phyloP scores from a whole-genome alignment of 768 basidiomycete species.

The Rubroboletus pulcherrimus region DNA sequence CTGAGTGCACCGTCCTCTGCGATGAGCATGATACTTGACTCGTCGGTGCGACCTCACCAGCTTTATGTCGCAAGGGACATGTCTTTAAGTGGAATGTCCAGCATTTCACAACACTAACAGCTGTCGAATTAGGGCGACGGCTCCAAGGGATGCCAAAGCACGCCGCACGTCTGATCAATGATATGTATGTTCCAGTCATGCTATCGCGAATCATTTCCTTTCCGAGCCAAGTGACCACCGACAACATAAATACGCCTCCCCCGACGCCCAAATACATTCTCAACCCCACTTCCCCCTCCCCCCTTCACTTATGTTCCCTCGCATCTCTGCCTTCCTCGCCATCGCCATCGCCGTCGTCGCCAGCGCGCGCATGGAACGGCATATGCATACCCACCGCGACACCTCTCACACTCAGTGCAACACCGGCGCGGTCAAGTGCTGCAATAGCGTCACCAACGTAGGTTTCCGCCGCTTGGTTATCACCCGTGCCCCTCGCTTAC shows the following conservation, averaged over 20 bases:
- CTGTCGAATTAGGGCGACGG: background rate
- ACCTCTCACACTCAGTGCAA: conserved; percentile 8
- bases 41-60: background rate
- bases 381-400: conserved; percentile 6
- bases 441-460: conserved; percentile 19
- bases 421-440: conserved; percentile 20
- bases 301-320: conserved; percentile 21
- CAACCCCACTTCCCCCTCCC: background rate
- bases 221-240: background rate
- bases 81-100: too few relatives aligned
- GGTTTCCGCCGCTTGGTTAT: background rate
- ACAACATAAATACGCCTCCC: conserved; percentile 23
- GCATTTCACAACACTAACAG: too few relatives aligned
- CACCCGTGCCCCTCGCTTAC: background rate
- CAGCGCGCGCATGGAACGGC: conserved; percentile 26
- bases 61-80: background rate
- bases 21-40: background rate
- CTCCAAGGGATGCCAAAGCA: conserved; percentile 5
- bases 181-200: background rate
- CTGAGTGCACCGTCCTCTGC: background rate
- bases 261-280: background rate
- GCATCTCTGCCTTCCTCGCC: conserved; percentile 16
- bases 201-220: conserved; percentile 13
- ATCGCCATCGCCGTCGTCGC: conserved; percentile 14
- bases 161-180: background rate